phyloP scores from a whole-genome alignment of 345 rosid genomes.

The Firmiana major region DNA sequence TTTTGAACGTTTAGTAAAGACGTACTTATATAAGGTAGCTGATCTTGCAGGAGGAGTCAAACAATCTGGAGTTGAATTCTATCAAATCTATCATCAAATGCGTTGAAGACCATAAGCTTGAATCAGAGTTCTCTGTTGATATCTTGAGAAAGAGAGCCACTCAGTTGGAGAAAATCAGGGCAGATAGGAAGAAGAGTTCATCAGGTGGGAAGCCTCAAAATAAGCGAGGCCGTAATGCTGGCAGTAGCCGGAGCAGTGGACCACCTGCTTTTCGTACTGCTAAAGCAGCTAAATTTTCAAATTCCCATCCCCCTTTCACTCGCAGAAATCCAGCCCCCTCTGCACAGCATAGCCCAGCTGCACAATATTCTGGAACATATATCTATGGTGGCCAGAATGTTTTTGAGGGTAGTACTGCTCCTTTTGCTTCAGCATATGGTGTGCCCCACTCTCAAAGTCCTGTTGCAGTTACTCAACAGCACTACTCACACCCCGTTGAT shows the following conservation, averaged over 20 bases:
- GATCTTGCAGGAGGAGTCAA: slow-evolving; percentile 48
- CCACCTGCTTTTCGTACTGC: slow-evolving; percentile 38
- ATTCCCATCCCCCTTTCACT: slow-evolving; percentile 28
- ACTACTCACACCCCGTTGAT: slow-evolving; percentile 31
- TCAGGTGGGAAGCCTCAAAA: slow-evolving; percentile 35
- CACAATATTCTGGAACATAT: slow-evolving; percentile 37
- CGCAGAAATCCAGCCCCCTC: slow-evolving; percentile 36
- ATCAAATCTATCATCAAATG: slow-evolving; percentile 52
- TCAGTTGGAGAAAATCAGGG: slow-evolving; percentile 43
- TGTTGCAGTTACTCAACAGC: slow-evolving; percentile 36
- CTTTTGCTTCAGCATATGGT: slow-evolving; percentile 32
- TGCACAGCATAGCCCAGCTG: slow-evolving; percentile 39
- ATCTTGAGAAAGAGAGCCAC: slow-evolving; percentile 37
- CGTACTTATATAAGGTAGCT: neutral
- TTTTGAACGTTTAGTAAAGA: neutral
- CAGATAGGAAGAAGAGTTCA: slow-evolving; percentile 42
- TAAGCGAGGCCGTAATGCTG: slow-evolving; percentile 35
- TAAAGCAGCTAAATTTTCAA: slow-evolving; percentile 44
- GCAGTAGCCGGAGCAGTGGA: slow-evolving; percentile 27
- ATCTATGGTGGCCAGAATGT: slow-evolving; percentile 37
- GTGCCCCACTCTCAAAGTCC: slow-evolving; percentile 34
- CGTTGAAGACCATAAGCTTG: slow-evolving; percentile 57
- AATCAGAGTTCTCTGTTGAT: slow-evolving; percentile 41
- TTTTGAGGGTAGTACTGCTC: slow-evolving; percentile 31
- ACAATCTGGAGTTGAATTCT: slow-evolving; percentile 41